These are phyloP conservation scores for Vanrija pseudolonga DNA, from an alignment of 1,284 basidiomycete genomes.

Conservation along the genomic window DNA sequence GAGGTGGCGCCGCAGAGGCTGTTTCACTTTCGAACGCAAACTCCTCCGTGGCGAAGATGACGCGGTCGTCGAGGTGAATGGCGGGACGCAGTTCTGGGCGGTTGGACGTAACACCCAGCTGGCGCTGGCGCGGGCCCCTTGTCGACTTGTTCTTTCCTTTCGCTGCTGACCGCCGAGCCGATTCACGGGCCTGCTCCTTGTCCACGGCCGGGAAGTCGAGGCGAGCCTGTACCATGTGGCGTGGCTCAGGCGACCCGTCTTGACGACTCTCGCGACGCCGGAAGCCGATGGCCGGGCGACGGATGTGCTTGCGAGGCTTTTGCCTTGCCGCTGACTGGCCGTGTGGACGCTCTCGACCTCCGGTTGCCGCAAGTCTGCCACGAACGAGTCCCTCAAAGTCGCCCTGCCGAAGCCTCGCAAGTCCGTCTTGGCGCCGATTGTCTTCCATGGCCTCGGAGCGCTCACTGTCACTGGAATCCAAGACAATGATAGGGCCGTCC, in stretches of 20 bases:
- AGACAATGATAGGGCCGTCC: conserved; percentile 8
- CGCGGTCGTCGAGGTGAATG: conserved; percentile 37
- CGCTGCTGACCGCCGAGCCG: background rate
- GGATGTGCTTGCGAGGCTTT: background rate
- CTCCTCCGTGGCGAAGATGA: conserved; percentile 40
- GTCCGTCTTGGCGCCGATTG: conserved; percentile 23
- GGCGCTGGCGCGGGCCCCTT: background rate
- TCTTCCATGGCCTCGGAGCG: conserved; percentile 33
- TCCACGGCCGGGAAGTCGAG: conserved; percentile 31
- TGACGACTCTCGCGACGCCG: no score
- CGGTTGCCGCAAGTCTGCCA: conserved; percentile 4
- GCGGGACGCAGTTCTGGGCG: conserved; percentile 24
- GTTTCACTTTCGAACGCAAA: conserved; percentile 38
- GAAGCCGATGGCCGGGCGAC: no score
- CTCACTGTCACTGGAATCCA: conserved; percentile 15
- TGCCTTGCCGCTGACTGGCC: background rate
- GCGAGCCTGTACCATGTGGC: conserved; percentile 24
- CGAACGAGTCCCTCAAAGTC: conserved; percentile 41
- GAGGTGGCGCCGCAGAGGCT: conserved; percentile 1
- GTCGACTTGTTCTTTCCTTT: background rate
- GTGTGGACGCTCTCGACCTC: background rate
- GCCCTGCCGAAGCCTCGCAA: conserved; percentile 37
- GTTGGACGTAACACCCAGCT: background rate
- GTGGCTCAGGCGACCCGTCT: background rate
- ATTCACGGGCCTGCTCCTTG: background rate